Evolutionary conservation across 2,329 filamentous ascomycete species (phyloP).

Genomic region (Colletotrichum eleusines): DNA sequence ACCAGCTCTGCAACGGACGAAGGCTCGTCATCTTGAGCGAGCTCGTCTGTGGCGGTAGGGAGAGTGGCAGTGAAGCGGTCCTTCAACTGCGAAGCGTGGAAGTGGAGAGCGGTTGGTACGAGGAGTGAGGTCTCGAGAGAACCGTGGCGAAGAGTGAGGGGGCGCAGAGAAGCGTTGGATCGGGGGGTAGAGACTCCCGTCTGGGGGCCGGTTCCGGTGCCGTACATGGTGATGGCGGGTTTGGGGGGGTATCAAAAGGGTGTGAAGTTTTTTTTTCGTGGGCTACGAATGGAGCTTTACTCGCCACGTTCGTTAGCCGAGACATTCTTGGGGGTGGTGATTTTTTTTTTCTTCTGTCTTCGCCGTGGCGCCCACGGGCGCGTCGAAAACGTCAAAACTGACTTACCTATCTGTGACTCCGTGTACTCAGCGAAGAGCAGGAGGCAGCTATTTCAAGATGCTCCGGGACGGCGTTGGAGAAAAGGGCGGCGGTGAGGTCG

Average conservation of each 20-base stretch:
- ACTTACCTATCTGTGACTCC: slow-evolving; percentile 47
- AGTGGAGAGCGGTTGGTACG: slow-evolving; percentile 94
- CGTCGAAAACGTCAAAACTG: neutral
- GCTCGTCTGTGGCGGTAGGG: slow-evolving; percentile 93
- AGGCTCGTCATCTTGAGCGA: slow-evolving; percentile 98
- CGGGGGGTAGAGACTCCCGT: slow-evolving; percentile 97
- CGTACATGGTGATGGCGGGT: slow-evolving; percentile 77
- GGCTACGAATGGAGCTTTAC: slow-evolving; percentile 35
- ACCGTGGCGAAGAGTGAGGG: slow-evolving; percentile 90
- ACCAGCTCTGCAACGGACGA: slow-evolving; percentile 94
- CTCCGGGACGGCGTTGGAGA: slow-evolving; percentile 32
- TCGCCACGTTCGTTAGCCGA: slow-evolving; percentile 34
- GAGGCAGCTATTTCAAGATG: slow-evolving; percentile 45
- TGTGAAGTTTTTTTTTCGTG: slow-evolving; percentile 38
- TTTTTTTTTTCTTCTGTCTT: neutral
- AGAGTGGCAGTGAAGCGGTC: slow-evolving; percentile 88
- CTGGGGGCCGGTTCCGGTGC: slow-evolving; percentile 83
- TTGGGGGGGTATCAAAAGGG: slow-evolving; percentile 57
- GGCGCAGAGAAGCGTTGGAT: slow-evolving; percentile 91
- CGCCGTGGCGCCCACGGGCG: neutral
- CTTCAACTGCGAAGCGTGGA: slow-evolving; percentile 94
- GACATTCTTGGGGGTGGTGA: neutral
- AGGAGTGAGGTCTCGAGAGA: slow-evolving; percentile 97
- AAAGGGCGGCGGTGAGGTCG: slow-evolving; percentile 4
- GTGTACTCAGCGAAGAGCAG: slow-evolving; percentile 57